These are phyloP conservation scores for Eucalyptus microcorys DNA, from an alignment of 345 rosid genomes.

Conservation along the genomic window DNA sequence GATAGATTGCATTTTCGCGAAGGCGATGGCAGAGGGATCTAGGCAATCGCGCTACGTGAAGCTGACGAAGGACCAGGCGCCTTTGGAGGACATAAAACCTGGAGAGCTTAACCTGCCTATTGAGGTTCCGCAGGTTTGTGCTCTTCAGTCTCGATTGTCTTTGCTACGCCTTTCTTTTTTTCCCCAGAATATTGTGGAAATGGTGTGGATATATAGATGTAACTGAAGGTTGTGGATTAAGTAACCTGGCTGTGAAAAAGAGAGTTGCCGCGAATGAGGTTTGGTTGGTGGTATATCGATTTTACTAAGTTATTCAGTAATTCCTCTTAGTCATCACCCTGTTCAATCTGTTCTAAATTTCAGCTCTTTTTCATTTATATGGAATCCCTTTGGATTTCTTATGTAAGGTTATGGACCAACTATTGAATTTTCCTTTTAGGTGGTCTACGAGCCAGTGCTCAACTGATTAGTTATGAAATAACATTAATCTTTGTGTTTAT, in stretches of 20 bases:
- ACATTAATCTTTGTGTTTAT: not conserved
- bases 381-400: not conserved
- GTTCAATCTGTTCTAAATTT: not conserved
- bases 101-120: constrained; percentile 98
- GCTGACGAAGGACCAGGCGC: constrained; percentile 67
- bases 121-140: constrained; percentile 77
- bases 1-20: not conserved
- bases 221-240: not conserved
- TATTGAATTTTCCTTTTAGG: not conserved
- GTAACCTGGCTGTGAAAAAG: not conserved
- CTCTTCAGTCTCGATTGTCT: not conserved
- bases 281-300: not conserved
- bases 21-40: constrained; percentile 65
- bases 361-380: not conserved
- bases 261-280: not conserved
- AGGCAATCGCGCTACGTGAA: constrained; percentile 74
- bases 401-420: not conserved
- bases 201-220: not conserved
- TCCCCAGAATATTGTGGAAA: not conserved
- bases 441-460: not conserved
- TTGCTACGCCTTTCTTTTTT: not conserved
- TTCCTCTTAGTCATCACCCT: not conserved
- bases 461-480: not conserved
- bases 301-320: not conserved
- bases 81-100: constrained; percentile 64